Conservation (phyloP, 176 grass and related monocot genomes). For the Cymbopogon citratus region DNA sequence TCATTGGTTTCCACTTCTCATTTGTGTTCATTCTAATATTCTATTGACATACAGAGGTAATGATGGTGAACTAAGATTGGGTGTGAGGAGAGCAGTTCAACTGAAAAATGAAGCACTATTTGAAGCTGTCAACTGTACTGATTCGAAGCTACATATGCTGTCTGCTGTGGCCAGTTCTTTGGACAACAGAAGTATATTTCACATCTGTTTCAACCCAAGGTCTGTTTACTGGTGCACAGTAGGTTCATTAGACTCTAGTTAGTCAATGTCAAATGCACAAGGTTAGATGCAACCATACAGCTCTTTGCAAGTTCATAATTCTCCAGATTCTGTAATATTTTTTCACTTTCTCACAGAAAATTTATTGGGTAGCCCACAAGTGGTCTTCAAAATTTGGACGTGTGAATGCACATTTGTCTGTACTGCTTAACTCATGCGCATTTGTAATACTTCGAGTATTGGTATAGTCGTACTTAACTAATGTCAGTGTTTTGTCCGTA, state of each 20-base stretch:
- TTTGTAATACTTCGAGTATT: background rate
- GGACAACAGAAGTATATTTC: conserved; percentile 46
- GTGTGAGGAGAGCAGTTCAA: conserved; percentile 80
- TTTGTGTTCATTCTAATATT: background rate
- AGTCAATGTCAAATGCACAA: background rate
- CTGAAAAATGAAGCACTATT: conserved; percentile 52
- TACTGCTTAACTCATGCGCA: too few relatives aligned
- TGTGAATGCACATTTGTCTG: too few relatives aligned
- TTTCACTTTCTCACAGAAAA: background rate
- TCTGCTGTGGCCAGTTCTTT: conserved; percentile 53
- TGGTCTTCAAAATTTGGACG: background rate
- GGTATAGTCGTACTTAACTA: conserved; percentile 4
- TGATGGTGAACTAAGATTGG: conserved; percentile 85
- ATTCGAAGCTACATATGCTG: conserved; percentile 33
- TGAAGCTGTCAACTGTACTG: conserved; percentile 35
- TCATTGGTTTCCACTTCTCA: background rate
- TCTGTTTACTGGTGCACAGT: conserved; percentile 19
- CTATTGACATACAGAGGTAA: conserved; percentile 42
- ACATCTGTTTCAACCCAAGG: conserved; percentile 84
- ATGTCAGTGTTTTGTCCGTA: background rate
- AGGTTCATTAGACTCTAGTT: background rate
- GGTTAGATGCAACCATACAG: background rate
- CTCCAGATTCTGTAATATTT: background rate
- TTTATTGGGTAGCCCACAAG: background rate
- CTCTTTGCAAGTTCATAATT: background rate